Conservation (phyloP, 257 asterid genomes). For the Lavandula angustifolia region DNA sequence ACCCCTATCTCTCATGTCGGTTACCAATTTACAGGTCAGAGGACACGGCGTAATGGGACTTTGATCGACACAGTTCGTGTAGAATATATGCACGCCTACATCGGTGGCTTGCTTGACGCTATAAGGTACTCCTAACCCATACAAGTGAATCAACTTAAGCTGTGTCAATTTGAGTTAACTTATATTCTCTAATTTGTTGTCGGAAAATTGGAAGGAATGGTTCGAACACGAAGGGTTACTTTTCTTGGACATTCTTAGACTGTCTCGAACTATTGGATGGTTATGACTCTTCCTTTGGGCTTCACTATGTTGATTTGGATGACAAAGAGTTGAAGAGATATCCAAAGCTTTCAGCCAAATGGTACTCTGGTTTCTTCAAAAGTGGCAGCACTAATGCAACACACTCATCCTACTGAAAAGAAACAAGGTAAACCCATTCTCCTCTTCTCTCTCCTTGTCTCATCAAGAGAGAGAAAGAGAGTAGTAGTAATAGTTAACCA, state of each 20-base stretch:
- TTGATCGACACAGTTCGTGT: conserved; percentile 41
- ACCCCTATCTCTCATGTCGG: too few relatives aligned
- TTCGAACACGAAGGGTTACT: conserved; percentile 41
- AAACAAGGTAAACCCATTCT: too few relatives aligned
- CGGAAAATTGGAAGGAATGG: conserved; percentile 46
- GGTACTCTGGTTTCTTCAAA: conserved; percentile 40
- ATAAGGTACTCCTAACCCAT: too few relatives aligned
- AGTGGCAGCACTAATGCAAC: not conserved
- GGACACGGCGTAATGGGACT: conserved; percentile 37
- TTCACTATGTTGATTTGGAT: conserved; percentile 52
- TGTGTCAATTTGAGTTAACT: too few relatives aligned
- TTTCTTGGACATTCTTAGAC: conserved; percentile 46
- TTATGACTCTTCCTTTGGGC: conserved; percentile 34
- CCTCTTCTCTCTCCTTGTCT: too few relatives aligned
- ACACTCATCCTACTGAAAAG: not conserved
- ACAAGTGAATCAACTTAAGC: too few relatives aligned
- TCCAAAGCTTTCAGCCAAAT: conserved; percentile 40
- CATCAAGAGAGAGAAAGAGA: too few relatives aligned
- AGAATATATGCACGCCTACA: conserved; percentile 44
- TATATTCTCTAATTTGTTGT: too few relatives aligned
- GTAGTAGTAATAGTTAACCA: too few relatives aligned
- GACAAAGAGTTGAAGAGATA: conserved; percentile 40
- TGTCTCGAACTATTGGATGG: conserved; percentile 47
- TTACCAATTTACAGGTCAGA: too few relatives aligned
- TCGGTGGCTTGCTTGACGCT: conserved; percentile 47